Base-by-base conservation (phyloP, 352 stramenopile species). In the Phytopythium litorale region DNA sequence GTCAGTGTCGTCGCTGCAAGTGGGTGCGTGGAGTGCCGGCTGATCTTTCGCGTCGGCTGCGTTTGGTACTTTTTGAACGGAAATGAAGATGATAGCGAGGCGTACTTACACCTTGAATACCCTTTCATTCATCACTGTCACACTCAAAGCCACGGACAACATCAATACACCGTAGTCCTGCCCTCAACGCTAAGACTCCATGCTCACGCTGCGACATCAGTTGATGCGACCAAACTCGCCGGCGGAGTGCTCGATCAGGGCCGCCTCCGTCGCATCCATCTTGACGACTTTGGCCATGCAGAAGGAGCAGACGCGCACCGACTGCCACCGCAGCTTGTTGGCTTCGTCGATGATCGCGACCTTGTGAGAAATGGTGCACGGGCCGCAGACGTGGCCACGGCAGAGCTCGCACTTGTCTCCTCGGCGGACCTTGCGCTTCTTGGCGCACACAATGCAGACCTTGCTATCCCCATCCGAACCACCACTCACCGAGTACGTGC, bases 211-310 rank as follows among this genome's bases (percentile, higher is more conserved):
- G 9, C 13, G 11, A 3, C 9, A 7, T 38, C n/a, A 56, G 16
- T 56, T 56, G 50, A 56, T 56, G 6, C 54, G 8, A 38, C 51
- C 23, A 30, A 70, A 72, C 50, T 75, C 68, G 2, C 68, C 68
- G 56, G 68, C 65, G n/a, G 57, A 58, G 16, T 67, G 68, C 46
- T 75, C 68, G 12, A 66, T 66, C 43, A 55, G 61, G 56, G 72
- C 69, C 0, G 61, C 68, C 50, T 67, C 63, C 0, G 65, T 45
- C 23, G 61, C 63, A 30, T 72, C 65, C 35, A 66, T 72, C 35
- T 70, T 72, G 8, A 70, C 68, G n/a, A 75, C 68, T 38, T 72
- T 52, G 18, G 65, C 64, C 61, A 75, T 72, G 52, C 68, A 75
- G 28, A 75, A 72, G 15, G 65, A 63, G 16, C 68, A 75, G 18